Base-by-base conservation (phyloP, 2,329 filamentous ascomycete species). In the Exserohilum turcica region DNA sequence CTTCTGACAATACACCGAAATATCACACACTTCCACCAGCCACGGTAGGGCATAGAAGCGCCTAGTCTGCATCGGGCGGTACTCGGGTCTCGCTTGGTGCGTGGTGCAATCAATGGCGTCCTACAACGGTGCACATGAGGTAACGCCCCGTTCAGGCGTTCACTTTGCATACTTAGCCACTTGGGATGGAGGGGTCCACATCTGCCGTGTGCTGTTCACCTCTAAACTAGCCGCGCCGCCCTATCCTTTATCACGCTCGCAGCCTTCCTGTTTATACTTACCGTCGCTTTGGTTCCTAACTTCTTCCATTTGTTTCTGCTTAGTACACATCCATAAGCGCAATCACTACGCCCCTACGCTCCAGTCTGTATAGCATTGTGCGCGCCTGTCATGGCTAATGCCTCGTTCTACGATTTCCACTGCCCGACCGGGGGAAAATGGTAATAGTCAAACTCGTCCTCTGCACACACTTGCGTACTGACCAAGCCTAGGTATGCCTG, bases 401-500 rank as follows among this genome's bases (percentile, higher is more conserved):
- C 51, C 24, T 43, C 48, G 13, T 57, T 50, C 43, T 63, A 53
- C 37, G 44, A 61, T 13, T 65, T 66, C 16, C 61, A 60, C 9
- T 71, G 67, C 52, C 57, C 62, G 7, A 31, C 48, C 5, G 63
- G 63, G 6, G 59, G 60, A 9, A 49, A 64, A 38, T 71, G 63
- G 63, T 71, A 63, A 21, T 52, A 32, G 15, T 5, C 19, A 29
- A 10, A 5, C 4, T 18, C 28, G 7, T 21, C 31, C 13, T n/a
- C 2, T 27, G 4, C 16, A 38, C 12, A 37, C 1, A 43, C 16
- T 2, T 10, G 15, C 6, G 36, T 39, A 42, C 48, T 67, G 10
- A 67, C 33, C 6, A 19, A 21, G 13, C n/a, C 13, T 24, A 66
- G 63, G 65, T 66, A 66, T 51, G 62, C 65, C 5, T 71, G 67